Evolutionary conservation across 371 early-diverging fungal species (phyloP).

Genomic region (Lichtheimia corymbifera): DNA sequence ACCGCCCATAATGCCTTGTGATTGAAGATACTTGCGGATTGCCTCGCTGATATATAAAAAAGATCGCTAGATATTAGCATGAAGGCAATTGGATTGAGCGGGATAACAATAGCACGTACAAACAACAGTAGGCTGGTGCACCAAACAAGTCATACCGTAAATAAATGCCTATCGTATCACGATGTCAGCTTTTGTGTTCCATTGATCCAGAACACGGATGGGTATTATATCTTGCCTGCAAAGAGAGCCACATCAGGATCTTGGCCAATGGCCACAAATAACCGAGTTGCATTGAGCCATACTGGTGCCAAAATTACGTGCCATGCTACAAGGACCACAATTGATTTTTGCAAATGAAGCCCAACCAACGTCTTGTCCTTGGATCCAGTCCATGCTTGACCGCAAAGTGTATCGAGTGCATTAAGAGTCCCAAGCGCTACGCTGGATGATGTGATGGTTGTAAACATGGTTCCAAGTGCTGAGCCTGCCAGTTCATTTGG

Average conservation of each 20-base stretch:
- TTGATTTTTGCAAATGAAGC: constrained; percentile 80
- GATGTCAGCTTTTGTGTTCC: neutral
- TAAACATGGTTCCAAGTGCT: constrained; percentile 50
- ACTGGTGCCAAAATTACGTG: constrained; percentile 61
- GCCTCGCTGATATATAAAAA: constrained; percentile 48
- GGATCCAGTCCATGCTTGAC: constrained; percentile 80
- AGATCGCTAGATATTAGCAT: too few species aligned
- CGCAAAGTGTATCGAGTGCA: constrained; percentile 87
- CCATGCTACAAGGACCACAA: constrained; percentile 72
- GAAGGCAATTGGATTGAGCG: too few species aligned
- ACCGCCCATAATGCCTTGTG: constrained; percentile 75
- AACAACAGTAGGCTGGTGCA: constrained; percentile 62
- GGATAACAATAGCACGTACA: constrained; percentile 15
- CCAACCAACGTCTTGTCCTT: constrained; percentile 73
- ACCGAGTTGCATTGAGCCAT: constrained; percentile 48
- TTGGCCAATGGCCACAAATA: constrained; percentile 14
- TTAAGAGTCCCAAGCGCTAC: constrained; percentile 43
- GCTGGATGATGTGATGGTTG: constrained; percentile 68
- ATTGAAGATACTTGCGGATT: constrained; percentile 71
- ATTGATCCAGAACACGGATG: too few species aligned
- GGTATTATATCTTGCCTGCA: neutral
- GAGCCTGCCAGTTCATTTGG: constrained; percentile 6
- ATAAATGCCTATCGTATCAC: constrained; percentile 44
- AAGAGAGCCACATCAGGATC: constrained; percentile 11
- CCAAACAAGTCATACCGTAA: constrained; percentile 60